These are phyloP conservation scores for Mycena alexandri DNA, from an alignment of 768 basidiomycete species.

Conservation along the genomic window DNA sequence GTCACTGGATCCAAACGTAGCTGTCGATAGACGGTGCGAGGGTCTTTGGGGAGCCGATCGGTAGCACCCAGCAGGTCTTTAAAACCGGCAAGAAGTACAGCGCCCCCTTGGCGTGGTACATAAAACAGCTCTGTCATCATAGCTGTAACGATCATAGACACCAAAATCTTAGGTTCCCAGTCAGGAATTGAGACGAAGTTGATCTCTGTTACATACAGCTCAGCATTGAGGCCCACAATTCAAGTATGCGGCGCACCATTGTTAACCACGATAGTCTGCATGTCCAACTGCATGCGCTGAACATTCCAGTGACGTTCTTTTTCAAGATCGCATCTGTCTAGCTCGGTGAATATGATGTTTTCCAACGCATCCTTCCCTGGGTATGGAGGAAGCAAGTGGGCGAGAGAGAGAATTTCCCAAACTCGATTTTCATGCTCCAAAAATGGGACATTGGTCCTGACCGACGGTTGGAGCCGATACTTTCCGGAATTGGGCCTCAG, in stretches of 20 bases:
- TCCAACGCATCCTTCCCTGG: not conserved
- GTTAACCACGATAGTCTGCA: constrained; percentile 4
- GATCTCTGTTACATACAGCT: not conserved
- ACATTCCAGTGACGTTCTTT: constrained; percentile 27
- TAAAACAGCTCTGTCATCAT: constrained; percentile 41
- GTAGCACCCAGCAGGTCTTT: constrained; percentile 30
- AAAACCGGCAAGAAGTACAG: constrained; percentile 40
- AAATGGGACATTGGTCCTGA: too few relatives aligned
- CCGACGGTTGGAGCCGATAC: too few relatives aligned
- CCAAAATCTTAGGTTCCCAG: constrained; percentile 14
- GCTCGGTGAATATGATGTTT: not conserved
- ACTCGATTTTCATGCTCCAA: too few relatives aligned
- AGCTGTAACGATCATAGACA: constrained; percentile 27
- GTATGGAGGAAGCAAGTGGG: constrained; percentile 12
- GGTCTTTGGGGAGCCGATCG: constrained; percentile 41
- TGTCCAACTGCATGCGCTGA: constrained; percentile 12
- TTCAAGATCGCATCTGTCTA: not conserved
- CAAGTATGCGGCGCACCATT: constrained; percentile 1
- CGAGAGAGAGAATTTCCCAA: constrained; percentile 5
- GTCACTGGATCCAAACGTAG: too few relatives aligned
- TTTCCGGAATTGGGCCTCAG: too few relatives aligned
- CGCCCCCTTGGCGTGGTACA: constrained; percentile 37
- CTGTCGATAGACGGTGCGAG: constrained; percentile 11
- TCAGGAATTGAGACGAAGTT: constrained; percentile 5
- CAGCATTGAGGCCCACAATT: not conserved